Evolutionary conservation across 148 eudicot genomes (phyloP).

Genomic region (Camellia granthamiana): DNA sequence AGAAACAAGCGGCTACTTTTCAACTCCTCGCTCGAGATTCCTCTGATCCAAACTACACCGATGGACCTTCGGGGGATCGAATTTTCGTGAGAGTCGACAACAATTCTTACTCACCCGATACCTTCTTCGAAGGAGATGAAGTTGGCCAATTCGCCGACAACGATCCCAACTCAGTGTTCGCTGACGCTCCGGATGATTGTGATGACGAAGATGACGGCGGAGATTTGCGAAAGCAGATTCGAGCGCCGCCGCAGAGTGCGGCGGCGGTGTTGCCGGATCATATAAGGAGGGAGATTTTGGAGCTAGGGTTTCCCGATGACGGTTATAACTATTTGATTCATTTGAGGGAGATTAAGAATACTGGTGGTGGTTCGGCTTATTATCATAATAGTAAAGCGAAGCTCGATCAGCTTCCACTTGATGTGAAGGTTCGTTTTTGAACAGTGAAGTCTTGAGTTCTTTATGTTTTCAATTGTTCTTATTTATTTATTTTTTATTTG

Average conservation of each 20-base stretch:
- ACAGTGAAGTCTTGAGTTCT: too few species aligned
- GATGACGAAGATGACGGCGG: constrained; percentile 28
- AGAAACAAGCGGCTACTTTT: constrained; percentile 83
- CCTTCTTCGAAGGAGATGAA: constrained; percentile 31
- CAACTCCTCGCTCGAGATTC: constrained; percentile 72
- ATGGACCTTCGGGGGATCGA: constrained; percentile 56
- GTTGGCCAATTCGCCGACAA: constrained; percentile 18
- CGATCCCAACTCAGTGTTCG: constrained; percentile 47
- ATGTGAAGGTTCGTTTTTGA: constrained; percentile 65
- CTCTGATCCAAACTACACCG: constrained; percentile 52
- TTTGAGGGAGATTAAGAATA: constrained; percentile 80
- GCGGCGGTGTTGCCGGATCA: constrained; percentile 47
- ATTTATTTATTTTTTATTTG: too few species aligned
- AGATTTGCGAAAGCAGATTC: neutral
- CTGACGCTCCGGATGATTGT: constrained; percentile 61
- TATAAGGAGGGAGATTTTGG: constrained; percentile 75
- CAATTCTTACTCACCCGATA: constrained; percentile 43
- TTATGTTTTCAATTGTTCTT: neutral
- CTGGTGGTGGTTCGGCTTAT: constrained; percentile 73
- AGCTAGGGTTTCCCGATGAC: constrained; percentile 96
- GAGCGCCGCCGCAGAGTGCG: neutral
- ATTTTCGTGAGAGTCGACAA: constrained; percentile 81
- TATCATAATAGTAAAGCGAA: constrained; percentile 73
- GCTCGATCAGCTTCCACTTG: constrained; percentile 53
- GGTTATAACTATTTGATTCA: constrained; percentile 86